Evolutionary conservation across 352 stramenopile species (phyloP).

Genomic region (Globisporangium apiculatum): DNA sequence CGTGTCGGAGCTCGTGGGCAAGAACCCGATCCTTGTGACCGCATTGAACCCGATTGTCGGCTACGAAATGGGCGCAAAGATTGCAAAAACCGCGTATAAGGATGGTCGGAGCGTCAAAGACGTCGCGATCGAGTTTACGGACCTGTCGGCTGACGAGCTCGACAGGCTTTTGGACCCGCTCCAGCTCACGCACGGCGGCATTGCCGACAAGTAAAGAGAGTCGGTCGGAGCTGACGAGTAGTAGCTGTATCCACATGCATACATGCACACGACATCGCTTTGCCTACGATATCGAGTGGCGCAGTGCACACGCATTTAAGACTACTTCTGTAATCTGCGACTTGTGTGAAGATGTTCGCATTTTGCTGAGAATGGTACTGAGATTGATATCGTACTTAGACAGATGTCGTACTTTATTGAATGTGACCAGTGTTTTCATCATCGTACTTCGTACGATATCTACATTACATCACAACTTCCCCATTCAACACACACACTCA

Average conservation of each 20-base stretch:
- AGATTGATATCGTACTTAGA: too few relatives aligned
- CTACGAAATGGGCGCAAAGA: constrained; percentile 48
- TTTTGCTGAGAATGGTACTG: too few relatives aligned
- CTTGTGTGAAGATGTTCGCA: too few relatives aligned
- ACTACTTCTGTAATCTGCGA: too few relatives aligned
- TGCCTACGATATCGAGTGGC: too few relatives aligned
- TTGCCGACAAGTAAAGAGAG: constrained; percentile 22
- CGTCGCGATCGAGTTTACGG: constrained; percentile 32
- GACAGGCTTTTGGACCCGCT: constrained; percentile 45
- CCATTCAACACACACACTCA: too few relatives aligned
- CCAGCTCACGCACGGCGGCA: constrained; percentile 38
- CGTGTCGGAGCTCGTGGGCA: constrained; percentile 39
- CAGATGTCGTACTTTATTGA: too few relatives aligned
- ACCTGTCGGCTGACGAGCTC: constrained; percentile 37
- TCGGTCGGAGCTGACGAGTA: background rate
- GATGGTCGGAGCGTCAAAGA: constrained; percentile 44
- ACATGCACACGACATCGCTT: background rate
- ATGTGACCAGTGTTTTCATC: too few relatives aligned
- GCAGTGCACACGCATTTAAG: too few relatives aligned
- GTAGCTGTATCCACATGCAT: background rate
- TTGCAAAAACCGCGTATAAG: constrained; percentile 55
- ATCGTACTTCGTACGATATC: too few relatives aligned
- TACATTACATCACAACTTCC: too few relatives aligned
- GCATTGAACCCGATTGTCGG: constrained; percentile 50
- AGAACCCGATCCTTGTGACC: constrained; percentile 53